These are phyloP conservation scores for Leptosphaerulina australis DNA, from an alignment of 2,329 filamentous ascomycete species.

Conservation along the genomic window DNA sequence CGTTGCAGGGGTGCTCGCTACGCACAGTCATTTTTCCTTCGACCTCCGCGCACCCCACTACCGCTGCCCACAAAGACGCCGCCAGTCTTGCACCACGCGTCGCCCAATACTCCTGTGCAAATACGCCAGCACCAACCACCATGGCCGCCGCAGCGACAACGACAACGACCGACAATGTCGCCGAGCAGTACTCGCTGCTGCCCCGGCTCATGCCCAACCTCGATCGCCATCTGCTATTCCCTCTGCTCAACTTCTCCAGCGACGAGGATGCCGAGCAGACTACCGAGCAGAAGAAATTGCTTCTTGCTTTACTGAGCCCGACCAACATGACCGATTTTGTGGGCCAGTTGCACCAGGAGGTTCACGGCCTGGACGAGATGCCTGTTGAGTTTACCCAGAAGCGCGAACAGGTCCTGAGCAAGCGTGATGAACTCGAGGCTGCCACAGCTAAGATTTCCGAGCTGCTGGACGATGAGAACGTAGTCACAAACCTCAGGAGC, in stretches of 20 bases:
- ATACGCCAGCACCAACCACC: slow-evolving; percentile 18
- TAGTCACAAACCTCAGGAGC: slow-evolving; percentile 86
- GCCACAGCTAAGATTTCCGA: slow-evolving; percentile 88
- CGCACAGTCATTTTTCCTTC: slow-evolving; percentile 47
- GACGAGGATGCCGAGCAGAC: slow-evolving; percentile 78
- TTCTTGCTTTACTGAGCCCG: slow-evolving; percentile 92
- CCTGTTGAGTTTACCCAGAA: slow-evolving; percentile 88
- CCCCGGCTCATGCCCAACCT: slow-evolving; percentile 89
- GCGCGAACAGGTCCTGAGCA: slow-evolving; percentile 83
- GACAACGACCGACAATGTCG: slow-evolving; percentile 56
- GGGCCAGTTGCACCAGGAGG: slow-evolving; percentile 85
- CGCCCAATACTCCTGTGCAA: slow-evolving; percentile 14
- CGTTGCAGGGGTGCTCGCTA: slow-evolving; percentile 43
- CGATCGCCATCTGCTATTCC: slow-evolving; percentile 95
- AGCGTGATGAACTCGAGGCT: slow-evolving; percentile 82
- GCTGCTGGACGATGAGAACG: slow-evolving; percentile 84
- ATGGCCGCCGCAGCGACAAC: slow-evolving; percentile 40
- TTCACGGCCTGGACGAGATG: slow-evolving; percentile 77
- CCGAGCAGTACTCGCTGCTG: slow-evolving; percentile 78
- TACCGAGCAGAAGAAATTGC: slow-evolving; percentile 78
- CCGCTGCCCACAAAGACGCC: slow-evolving; percentile 24
- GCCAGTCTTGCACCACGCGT: slow-evolving; percentile 23
- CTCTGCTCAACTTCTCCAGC: slow-evolving; percentile 88
- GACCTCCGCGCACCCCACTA: slow-evolving; percentile 25
- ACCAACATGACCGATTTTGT: slow-evolving; percentile 99